These are phyloP conservation scores for Vigna trinervia DNA, from an alignment of 306 rosid species.

Conservation along the genomic window DNA sequence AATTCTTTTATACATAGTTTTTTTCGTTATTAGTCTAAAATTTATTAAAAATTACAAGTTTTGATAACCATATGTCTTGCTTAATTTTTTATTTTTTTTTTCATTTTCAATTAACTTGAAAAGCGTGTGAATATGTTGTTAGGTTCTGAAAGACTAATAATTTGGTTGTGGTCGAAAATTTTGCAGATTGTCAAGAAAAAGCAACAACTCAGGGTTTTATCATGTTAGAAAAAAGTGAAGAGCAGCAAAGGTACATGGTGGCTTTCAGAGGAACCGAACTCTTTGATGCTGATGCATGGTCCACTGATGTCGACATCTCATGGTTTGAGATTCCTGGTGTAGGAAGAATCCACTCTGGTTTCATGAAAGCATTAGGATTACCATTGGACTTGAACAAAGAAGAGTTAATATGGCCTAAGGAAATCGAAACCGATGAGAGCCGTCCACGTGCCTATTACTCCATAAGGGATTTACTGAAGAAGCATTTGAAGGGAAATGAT, in stretches of 20 bases:
- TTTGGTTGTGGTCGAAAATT: background rate
- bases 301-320: conserved; percentile 63
- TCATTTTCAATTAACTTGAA: too few relatives aligned
- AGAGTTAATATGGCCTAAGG: conserved; percentile 53
- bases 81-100: too few relatives aligned
- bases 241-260: conserved; percentile 53
- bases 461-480: conserved; percentile 46
- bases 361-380: conserved; percentile 72
- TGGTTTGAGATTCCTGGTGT: conserved; percentile 55
- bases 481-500: conserved; percentile 21
- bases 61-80: too few relatives aligned
- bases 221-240: conserved; percentile 46
- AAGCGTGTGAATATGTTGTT: too few relatives aligned
- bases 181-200: conserved; percentile 58
- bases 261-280: conserved; percentile 75
- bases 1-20: too few relatives aligned
- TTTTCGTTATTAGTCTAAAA: too few relatives aligned
- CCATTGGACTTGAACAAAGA: conserved; percentile 1
- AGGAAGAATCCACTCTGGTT: conserved; percentile 72
- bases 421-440: background rate
- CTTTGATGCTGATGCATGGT: conserved; percentile 71
- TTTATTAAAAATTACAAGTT: too few relatives aligned
- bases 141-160: background rate
- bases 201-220: conserved; percentile 61
- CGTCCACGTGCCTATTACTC: conserved; percentile 55